Percentiles rank a stretch among this genome's conserved stretches.
Evolutionary conservation across 345 rosid species (phyloP).

Genomic region (Lepidium sativum): DNA sequence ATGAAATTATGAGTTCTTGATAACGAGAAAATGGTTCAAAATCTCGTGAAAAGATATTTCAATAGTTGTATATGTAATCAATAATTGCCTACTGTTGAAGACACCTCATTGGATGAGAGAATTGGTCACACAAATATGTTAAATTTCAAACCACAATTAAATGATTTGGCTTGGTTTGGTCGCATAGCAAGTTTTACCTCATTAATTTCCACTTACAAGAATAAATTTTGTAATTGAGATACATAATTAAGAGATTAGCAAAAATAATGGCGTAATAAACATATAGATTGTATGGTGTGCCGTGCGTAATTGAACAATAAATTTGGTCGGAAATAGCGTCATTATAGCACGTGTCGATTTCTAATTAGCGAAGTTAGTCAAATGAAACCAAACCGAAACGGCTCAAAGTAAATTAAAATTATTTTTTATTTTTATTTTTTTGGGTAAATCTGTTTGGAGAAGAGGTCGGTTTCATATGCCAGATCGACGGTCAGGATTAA

Average conservation of each 20-base stretch:
- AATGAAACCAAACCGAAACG: constrained; percentile 13
- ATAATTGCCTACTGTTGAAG: background rate
- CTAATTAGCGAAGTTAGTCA: constrained; percentile 11
- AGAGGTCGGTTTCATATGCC: background rate
- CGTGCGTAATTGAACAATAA: constrained; percentile 2
- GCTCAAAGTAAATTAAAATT: no score
- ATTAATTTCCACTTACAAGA: no score
- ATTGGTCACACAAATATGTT: constrained; percentile 1
- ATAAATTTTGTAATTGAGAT: no score
- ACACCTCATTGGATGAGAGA: background rate
- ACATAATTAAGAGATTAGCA: background rate
- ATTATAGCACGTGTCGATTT: constrained; percentile 8
- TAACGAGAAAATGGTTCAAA: background rate
- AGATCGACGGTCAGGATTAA: constrained; percentile 51
- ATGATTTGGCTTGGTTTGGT: no score
- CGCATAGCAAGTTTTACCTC: background rate
- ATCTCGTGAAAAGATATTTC: background rate
- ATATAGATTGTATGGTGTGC: background rate
- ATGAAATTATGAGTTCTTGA: background rate
- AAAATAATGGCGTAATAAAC: constrained; percentile 22
- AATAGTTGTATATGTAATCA: background rate
- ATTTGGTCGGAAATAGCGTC: background rate
- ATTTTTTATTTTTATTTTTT: no score
- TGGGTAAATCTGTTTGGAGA: no score
- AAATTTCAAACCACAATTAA: background rate